A percentile compares a stretch with the other conserved stretches of the same genome.
Conservation (phyloP, 2,329 filamentous ascomycete genomes). For the Leptographium procerum region DNA sequence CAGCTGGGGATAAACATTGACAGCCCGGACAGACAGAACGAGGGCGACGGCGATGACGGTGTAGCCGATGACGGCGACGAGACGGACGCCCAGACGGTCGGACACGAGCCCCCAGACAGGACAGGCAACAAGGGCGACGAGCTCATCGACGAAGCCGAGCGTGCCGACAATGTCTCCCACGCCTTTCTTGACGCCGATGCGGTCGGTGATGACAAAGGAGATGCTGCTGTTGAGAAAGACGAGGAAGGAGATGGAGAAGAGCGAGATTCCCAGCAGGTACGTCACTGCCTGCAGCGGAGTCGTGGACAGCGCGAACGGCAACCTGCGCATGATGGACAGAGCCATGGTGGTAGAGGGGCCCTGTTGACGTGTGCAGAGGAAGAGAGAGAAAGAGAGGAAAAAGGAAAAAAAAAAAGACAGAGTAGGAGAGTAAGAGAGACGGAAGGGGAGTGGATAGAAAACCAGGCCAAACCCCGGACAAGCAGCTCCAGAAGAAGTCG, state of each 20-base stretch:
- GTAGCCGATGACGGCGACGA: constrained; percentile 68
- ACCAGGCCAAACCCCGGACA: no score
- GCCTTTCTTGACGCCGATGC: constrained; percentile 60
- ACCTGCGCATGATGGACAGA: constrained; percentile 26
- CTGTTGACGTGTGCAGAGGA: no score
- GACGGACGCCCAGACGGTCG: constrained; percentile 64
- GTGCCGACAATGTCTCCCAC: constrained; percentile 77
- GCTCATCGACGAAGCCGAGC: constrained; percentile 73
- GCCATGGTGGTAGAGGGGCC: not conserved
- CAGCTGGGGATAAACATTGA: constrained; percentile 79
- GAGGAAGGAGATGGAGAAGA: constrained; percentile 82
- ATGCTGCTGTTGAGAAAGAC: constrained; percentile 80
- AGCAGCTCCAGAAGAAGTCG: no score
- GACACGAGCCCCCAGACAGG: constrained; percentile 69
- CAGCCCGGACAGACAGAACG: constrained; percentile 71
- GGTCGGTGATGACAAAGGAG: constrained; percentile 75
- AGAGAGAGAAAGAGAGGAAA: not conserved
- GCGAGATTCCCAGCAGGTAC: constrained; percentile 70
- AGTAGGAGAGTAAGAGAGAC: no score
- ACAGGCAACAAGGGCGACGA: constrained; percentile 70
- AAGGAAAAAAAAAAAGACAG: no score
- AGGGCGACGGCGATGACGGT: constrained; percentile 67
- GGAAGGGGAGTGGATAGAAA: no score
- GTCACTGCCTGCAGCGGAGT: constrained; percentile 53
- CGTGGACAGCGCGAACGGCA: constrained; percentile 50